These are phyloP conservation scores for Arctostaphylos glauca DNA, from an alignment of 148 eudicot genomes.

Conservation along the genomic window DNA sequence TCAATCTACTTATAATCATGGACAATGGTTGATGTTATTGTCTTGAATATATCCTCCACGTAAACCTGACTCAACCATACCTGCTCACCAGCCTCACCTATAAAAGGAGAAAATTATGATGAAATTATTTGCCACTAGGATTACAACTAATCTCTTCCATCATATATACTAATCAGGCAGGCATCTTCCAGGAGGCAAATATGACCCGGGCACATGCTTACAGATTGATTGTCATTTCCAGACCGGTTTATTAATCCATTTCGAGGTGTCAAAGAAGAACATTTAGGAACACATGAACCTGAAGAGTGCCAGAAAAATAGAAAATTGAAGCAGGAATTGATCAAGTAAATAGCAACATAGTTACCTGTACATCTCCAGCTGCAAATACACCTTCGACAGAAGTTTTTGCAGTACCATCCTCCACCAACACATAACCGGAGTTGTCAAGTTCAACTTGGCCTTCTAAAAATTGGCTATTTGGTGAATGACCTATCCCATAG, in stretches of 20 bases:
- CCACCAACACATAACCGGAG: constrained; percentile 77
- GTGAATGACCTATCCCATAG: constrained; percentile 97
- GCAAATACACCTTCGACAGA: constrained; percentile 92
- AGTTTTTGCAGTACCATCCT: constrained; percentile 73
- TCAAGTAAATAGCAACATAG: background rate
- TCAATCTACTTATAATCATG: background rate
- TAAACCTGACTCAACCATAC: background rate
- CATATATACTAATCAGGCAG: background rate
- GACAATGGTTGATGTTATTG: background rate
- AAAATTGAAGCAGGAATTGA: background rate
- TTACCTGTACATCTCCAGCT: constrained; percentile 99
- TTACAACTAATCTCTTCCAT: background rate
- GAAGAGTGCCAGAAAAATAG: background rate
- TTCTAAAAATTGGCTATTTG: constrained; percentile 84
- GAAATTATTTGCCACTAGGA: background rate
- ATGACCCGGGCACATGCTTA: background rate
- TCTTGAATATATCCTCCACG: background rate
- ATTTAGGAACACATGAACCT: background rate
- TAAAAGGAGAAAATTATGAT: background rate
- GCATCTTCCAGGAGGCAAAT: background rate
- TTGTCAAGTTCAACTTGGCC: constrained; percentile 83
- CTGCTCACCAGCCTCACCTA: background rate
- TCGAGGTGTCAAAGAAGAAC: background rate
- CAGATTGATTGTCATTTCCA: background rate
- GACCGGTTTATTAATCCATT: background rate